Evolutionary conservation across 2,329 filamentous ascomycete genomes (phyloP), one percentile per base, ranked within the genome.

Genomic region (Bisporella sp.): DNA sequence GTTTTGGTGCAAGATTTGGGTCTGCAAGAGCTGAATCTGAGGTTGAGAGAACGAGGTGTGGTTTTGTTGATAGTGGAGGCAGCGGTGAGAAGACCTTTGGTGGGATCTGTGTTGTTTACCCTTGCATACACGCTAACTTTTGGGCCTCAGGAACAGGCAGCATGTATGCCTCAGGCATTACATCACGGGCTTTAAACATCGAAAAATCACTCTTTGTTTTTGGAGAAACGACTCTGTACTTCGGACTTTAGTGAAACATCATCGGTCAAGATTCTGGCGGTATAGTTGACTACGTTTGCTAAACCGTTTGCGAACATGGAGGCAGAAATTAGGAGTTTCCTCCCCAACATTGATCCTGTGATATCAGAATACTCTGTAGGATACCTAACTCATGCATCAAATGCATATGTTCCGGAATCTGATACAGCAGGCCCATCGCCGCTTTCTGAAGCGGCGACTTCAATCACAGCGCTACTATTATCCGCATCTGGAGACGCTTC

Each of bases 301-400:
- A 11, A 4, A 13, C n/a, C 11, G 31, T 13, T 28, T 29, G 41
- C 29, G 29, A 48, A 33, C 37, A 96, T 96, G 90, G 90, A 96
- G 70, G 77, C 87, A 64, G 88, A 95, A 72, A 89, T 96, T 66
- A 86, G 85, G 72, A 76, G 85, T 54, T 81, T 89, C 60, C 81
- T 96, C 60, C 90, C 90, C 55, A 85, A 87, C 65, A 88, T 96
- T 60, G 91, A 96, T 71, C 88, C 86, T 52, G 78, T 95, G 56
- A 76, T 96, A 59, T 91, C 89, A 45, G 88, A 95, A 71, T 96
- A 96, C 71, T 93, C 90, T 41, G 88, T 89, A 58, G 93, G 93
- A 51, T 99, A 97, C 67, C 77, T 99, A 61, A 90, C 84, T 64
- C 92, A 99, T 76, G 93, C 93, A 45, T 93, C 91, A 45, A 91